A percentile compares a stretch with the other conserved stretches of the same genome.
Conservation (phyloP, 2,329 filamentous ascomycete genomes). For the Neonectria neomacrospora region DNA sequence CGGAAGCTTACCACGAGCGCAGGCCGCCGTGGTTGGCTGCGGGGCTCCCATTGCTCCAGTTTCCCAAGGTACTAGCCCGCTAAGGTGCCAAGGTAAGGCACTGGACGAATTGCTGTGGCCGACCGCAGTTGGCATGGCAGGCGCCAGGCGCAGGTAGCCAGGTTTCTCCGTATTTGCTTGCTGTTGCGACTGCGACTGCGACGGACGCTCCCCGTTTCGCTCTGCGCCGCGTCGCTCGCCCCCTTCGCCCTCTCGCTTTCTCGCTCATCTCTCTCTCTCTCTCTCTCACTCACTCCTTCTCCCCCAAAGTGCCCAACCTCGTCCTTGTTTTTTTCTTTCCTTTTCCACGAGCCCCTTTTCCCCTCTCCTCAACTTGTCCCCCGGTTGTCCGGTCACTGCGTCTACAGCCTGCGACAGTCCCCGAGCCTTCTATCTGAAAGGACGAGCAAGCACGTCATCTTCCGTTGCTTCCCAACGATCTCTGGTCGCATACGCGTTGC, state of each 20-base stretch:
- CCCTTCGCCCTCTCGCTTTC: slow-evolving; percentile 19
- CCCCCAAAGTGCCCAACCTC: slow-evolving; percentile 40
- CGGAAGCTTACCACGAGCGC: slow-evolving; percentile 42
- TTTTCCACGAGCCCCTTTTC: slow-evolving; percentile 18
- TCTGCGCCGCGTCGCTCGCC: slow-evolving; percentile 14
- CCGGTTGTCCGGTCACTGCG: slow-evolving; percentile 7
- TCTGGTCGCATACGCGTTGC: slow-evolving; percentile 35
- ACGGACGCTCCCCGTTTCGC: slow-evolving; percentile 30
- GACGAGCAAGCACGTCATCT: slow-evolving; percentile 24
- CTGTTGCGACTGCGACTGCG: slow-evolving; percentile 42
- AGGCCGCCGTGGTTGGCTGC: slow-evolving; percentile 40
- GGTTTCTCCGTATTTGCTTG: slow-evolving; percentile 23
- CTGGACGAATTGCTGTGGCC: neutral
- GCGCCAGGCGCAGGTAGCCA: slow-evolving; percentile 12
- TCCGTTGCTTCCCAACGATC: slow-evolving; percentile 11
- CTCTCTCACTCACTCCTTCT: slow-evolving; percentile 19
- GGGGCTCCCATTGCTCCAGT: slow-evolving; percentile 13
- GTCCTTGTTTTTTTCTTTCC: slow-evolving; percentile 34
- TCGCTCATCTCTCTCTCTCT: slow-evolving; percentile 11
- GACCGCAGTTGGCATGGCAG: neutral
- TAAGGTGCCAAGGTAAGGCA: neutral
- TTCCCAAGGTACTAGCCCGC: slow-evolving; percentile 10
- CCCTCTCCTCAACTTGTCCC: slow-evolving; percentile 12
- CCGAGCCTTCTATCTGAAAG: slow-evolving; percentile 13
- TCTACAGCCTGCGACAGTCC: slow-evolving; percentile 22